Conservation (phyloP, 805 yeast genomes). For the Maudiozyma barnettii region DNA sequence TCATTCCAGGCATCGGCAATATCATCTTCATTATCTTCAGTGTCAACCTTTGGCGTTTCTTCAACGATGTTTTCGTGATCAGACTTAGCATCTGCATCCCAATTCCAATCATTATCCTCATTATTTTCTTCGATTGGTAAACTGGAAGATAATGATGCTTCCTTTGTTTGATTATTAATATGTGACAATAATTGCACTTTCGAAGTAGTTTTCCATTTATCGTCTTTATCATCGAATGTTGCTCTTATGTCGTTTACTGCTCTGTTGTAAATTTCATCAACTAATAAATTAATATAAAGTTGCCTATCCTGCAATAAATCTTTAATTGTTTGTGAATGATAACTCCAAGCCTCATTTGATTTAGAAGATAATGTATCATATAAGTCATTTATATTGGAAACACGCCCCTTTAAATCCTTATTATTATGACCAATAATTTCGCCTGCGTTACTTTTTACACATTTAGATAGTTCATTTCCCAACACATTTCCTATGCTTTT, state of each 20-base stretch:
- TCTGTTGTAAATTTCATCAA: slow-evolving; percentile 20
- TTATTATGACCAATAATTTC: slow-evolving; percentile 10
- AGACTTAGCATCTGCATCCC: slow-evolving; percentile 13
- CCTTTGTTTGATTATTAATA: not conserved
- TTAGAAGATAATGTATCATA: slow-evolving; percentile 9
- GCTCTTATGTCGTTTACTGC: slow-evolving; percentile 12
- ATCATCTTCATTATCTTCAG: slow-evolving; percentile 9
- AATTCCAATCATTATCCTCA: slow-evolving; percentile 16
- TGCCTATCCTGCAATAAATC: slow-evolving; percentile 16
- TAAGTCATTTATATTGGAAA: slow-evolving; percentile 6
- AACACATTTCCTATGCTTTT: slow-evolving; percentile 13
- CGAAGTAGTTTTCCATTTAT: not conserved
- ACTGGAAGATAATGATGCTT: not conserved
- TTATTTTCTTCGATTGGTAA: not conserved
- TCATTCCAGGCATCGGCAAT: slow-evolving; percentile 11
- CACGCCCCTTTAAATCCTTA: slow-evolving; percentile 4
- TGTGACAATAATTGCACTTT: not conserved
- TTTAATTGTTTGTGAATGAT: slow-evolving; percentile 11
- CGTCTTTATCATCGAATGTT: slow-evolving; percentile 6
- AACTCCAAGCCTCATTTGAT: slow-evolving; percentile 9
- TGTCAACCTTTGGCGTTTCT: not conserved
- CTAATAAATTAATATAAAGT: slow-evolving; percentile 15
- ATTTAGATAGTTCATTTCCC: slow-evolving; percentile 18
- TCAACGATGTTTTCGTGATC: slow-evolving; percentile 3
- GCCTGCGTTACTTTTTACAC: slow-evolving; percentile 17